Conservation (phyloP, 441 rosid species). For the Populus hybrid region DNA sequence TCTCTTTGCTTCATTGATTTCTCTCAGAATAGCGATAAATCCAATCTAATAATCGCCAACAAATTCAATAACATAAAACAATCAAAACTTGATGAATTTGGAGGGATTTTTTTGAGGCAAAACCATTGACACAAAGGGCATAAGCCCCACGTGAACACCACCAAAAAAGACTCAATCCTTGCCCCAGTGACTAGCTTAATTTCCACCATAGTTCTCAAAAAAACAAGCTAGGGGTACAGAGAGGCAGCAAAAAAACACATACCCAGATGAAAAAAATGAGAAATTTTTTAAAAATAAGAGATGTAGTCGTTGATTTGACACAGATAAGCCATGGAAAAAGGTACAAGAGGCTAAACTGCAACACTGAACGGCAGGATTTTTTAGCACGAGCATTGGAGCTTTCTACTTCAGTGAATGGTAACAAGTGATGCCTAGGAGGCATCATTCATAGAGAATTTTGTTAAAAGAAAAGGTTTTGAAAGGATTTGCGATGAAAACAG, state of each 20-base stretch:
- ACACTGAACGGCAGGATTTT: conserved; percentile 57
- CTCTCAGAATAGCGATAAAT: conserved; percentile 90
- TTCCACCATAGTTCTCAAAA: conserved; percentile 22
- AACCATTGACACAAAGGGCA: conserved; percentile 14
- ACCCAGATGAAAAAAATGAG: neutral
- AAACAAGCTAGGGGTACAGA: conserved; percentile 53
- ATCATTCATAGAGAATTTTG: conserved; percentile 30
- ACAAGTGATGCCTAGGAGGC: conserved; percentile 66
- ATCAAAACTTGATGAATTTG: neutral
- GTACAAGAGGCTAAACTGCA: conserved; percentile 53
- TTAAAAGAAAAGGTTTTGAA: neutral
- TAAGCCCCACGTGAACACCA: conserved; percentile 53
- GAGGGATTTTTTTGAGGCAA: conserved; percentile 48
- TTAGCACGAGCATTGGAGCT: conserved; percentile 83
- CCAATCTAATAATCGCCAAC: conserved; percentile 51
- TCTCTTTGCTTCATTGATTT: conserved; percentile 54
- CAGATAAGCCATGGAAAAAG: conserved; percentile 47
- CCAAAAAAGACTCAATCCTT: conserved; percentile 15
- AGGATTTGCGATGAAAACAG: neutral
- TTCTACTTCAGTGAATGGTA: conserved; percentile 4
- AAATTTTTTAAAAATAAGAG: too few relatives aligned
- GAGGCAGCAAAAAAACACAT: conserved; percentile 26
- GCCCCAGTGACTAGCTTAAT: conserved; percentile 56
- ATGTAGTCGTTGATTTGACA: conserved; percentile 70
- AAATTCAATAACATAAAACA: neutral